phyloP scores from a whole-genome alignment of 768 basidiomycete species.

The Amanita rimosa region DNA sequence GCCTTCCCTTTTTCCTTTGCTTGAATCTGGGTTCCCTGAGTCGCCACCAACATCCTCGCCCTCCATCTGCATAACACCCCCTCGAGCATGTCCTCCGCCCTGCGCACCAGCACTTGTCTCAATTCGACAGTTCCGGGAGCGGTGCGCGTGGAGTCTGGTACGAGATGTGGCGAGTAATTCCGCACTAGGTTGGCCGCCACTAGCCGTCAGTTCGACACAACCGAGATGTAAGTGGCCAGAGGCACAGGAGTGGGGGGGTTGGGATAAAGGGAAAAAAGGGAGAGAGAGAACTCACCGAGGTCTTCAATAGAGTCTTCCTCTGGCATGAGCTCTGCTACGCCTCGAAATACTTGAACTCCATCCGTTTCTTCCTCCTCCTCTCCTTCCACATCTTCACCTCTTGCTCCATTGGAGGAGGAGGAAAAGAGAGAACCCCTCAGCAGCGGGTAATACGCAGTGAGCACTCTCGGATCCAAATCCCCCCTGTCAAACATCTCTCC shows the following conservation, averaged over 20 bases:
- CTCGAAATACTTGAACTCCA: conserved; percentile 60
- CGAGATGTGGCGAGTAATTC: conserved; percentile 84
- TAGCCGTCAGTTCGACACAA: conserved; percentile 48
- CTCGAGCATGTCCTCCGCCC: conserved; percentile 71
- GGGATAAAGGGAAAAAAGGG: conserved; percentile 6
- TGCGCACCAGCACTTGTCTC: conserved; percentile 44
- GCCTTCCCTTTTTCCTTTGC: conserved; percentile 12
- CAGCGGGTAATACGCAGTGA: conserved; percentile 72
- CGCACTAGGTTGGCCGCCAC: conserved; percentile 84
- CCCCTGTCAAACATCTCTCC: conserved; percentile 69
- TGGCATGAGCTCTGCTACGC: conserved; percentile 64
- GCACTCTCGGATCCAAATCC: conserved; percentile 72
- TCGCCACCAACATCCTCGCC: conserved; percentile 28
- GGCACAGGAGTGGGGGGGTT: conserved; percentile 28
- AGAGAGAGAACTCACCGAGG: conserved; percentile 58
- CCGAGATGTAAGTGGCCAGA: conserved; percentile 7
- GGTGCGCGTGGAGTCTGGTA: conserved; percentile 53
- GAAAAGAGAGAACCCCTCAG: conserved; percentile 56
- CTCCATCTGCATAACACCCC: conserved; percentile 54
- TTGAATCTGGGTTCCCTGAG: conserved; percentile 2
- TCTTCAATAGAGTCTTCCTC: conserved; percentile 62
- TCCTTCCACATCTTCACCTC: no score
- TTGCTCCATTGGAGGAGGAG: no score
- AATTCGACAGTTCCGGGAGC: conserved; percentile 67
- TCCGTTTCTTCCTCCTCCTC: no score